phyloP scores from a whole-genome alignment of 495 filamentous ascomycete genomes.

The Penicillium simplicissimum region DNA sequence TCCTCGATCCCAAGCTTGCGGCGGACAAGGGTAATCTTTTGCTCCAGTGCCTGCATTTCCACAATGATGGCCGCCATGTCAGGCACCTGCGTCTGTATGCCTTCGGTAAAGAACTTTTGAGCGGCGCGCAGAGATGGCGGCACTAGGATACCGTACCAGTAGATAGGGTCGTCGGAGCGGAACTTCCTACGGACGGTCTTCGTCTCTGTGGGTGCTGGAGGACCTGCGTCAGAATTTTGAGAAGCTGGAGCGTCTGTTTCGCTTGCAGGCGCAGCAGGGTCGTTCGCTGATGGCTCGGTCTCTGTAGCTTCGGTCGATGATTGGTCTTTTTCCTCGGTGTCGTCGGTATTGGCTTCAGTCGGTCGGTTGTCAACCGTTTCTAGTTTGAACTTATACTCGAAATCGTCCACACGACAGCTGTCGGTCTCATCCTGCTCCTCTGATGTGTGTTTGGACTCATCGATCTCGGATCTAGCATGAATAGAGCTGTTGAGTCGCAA shows the following conservation, averaged over 20 bases:
- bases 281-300: not conserved
- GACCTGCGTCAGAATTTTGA: not conserved
- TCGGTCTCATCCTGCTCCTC: not conserved
- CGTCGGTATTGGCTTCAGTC: constrained; percentile 16
- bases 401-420: not conserved
- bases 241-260: not conserved
- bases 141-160: constrained; percentile 70
- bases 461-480: constrained; percentile 10
- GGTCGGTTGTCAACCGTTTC: constrained; percentile 3
- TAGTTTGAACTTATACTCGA: constrained; percentile 20
- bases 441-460: constrained; percentile 3
- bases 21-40: constrained; percentile 62
- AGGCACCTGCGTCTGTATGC: constrained; percentile 35
- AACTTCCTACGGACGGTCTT: constrained; percentile 26
- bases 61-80: constrained; percentile 54
- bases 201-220: constrained; percentile 6
- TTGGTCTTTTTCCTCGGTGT: constrained; percentile 5
- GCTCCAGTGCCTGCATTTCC: constrained; percentile 68
- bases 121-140: constrained; percentile 60
- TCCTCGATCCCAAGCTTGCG: constrained; percentile 20
- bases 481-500: constrained; percentile 24
- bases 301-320: not conserved
- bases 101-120: constrained; percentile 51
- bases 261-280: not conserved
- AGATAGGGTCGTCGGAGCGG: constrained; percentile 56